phyloP scores from a whole-genome alignment of 106 monocot genomes.

The Cymbidium sinense region DNA sequence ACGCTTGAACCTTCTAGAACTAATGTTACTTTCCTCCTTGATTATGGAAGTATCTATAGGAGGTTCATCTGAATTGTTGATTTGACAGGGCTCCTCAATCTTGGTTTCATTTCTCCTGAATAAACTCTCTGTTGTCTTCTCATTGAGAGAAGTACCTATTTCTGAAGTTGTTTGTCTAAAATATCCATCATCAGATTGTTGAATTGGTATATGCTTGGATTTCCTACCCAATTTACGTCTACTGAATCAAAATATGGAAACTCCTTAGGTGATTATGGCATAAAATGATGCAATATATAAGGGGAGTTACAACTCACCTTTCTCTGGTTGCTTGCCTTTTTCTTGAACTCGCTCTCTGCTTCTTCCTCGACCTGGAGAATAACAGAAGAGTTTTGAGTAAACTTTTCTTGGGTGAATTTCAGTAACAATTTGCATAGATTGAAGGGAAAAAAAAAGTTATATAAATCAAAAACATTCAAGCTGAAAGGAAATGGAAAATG shows the following conservation, averaged over 20 bases:
- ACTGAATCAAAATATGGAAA: not conserved
- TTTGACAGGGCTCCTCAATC: not conserved
- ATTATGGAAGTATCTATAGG: not conserved
- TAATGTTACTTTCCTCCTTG: not conserved
- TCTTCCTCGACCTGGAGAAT: not conserved
- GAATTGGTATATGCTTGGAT: not conserved
- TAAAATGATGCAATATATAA: not conserved
- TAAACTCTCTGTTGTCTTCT: not conserved
- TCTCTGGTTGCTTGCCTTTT: not conserved
- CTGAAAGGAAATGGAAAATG: too few species aligned
- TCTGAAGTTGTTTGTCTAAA: not conserved
- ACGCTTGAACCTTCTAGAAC: not conserved
- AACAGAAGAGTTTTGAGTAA: too few species aligned
- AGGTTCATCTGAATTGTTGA: not conserved
- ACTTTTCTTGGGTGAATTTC: too few species aligned
- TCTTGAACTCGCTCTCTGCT: not conserved
- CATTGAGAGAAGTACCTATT: not conserved
- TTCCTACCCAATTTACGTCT: not conserved
- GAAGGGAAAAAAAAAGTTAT: too few species aligned
- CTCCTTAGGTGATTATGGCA: not conserved
- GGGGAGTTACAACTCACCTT: not conserved
- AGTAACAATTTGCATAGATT: too few species aligned
- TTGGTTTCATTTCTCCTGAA: too few species aligned
- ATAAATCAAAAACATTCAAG: too few species aligned
- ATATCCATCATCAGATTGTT: not conserved